Evolutionary conservation across 1,139 yeast species (phyloP).

Genomic region (Ogataea hybrid): DNA sequence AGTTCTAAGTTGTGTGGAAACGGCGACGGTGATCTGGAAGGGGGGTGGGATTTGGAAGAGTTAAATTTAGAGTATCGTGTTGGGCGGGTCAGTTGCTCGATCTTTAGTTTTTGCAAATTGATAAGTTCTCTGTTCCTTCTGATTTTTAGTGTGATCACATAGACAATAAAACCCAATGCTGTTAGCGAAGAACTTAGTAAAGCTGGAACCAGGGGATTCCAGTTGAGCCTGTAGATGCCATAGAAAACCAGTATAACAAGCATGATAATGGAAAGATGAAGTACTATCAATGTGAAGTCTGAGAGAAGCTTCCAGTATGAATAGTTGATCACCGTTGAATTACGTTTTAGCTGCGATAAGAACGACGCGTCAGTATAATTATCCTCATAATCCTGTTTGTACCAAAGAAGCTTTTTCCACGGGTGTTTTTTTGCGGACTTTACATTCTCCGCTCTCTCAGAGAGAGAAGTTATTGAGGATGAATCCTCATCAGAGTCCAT

Average conservation of each 20-base stretch:
- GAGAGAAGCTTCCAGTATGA: constrained; percentile 58
- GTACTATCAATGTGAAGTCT: constrained; percentile 68
- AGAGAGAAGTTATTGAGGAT: not conserved
- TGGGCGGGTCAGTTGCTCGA: constrained; percentile 24
- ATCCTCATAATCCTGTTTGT: constrained; percentile 85
- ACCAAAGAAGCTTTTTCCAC: constrained; percentile 90
- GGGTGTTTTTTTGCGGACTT: constrained; percentile 11
- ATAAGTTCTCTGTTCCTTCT: constrained; percentile 29
- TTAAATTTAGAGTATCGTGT: constrained; percentile 15
- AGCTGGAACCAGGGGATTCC: constrained; percentile 45
- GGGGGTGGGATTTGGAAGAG: constrained; percentile 17
- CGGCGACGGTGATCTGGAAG: constrained; percentile 21
- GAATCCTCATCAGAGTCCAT: constrained; percentile 2
- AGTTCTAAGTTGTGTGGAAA: constrained; percentile 7
- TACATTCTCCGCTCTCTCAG: not conserved
- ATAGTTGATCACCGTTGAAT: constrained; percentile 70
- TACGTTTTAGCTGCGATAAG: constrained; percentile 72
- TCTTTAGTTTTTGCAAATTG: constrained; percentile 27
- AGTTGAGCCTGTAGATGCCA: constrained; percentile 47
- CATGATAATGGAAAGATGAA: constrained; percentile 62
- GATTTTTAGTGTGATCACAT: constrained; percentile 27
- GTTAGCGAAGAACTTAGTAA: constrained; percentile 30
- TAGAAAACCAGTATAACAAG: constrained; percentile 62
- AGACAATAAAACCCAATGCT: constrained; percentile 34
- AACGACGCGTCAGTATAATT: constrained; percentile 84